Evolutionary conservation across 1,284 basidiomycete genomes (phyloP).

Genomic region (Cutaneotrichosporon arboriforme): DNA sequence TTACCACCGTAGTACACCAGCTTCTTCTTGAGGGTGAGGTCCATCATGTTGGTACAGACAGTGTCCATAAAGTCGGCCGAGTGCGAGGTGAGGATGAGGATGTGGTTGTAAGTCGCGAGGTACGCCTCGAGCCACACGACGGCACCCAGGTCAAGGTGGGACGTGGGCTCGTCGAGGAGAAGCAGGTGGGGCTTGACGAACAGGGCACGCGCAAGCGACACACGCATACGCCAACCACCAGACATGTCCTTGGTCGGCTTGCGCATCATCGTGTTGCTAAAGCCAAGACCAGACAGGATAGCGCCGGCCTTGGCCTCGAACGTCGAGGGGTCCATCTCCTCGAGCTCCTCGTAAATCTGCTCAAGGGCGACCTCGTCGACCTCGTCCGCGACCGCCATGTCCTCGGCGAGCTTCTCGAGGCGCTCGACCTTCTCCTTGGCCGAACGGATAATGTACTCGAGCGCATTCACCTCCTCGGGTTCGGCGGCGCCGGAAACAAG

Average conservation of each 20-base stretch:
- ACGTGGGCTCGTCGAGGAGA: slow-evolving; percentile 70
- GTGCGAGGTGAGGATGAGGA: slow-evolving; percentile 75
- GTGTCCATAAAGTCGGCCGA: slow-evolving; percentile 98
- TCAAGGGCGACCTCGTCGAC: slow-evolving; percentile 86
- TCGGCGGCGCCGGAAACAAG: slow-evolving; percentile 93
- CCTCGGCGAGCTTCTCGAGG: slow-evolving; percentile 91
- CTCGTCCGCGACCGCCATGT: slow-evolving; percentile 80
- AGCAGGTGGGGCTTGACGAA: slow-evolving; percentile 96
- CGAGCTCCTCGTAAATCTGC: slow-evolving; percentile 88
- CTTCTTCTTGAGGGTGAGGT: slow-evolving; percentile 62
- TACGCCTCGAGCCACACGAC: slow-evolving; percentile 99
- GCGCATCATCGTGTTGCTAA: slow-evolving; percentile 85
- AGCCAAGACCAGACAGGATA: slow-evolving; percentile 95
- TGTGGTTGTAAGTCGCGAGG: slow-evolving; percentile 95
- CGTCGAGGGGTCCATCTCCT: slow-evolving; percentile 90
- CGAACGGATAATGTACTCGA: slow-evolving; percentile 92
- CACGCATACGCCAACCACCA: slow-evolving; percentile 99
- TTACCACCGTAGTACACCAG: slow-evolving; percentile 92
- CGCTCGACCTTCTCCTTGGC: slow-evolving; percentile 93
- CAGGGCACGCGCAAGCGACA: slow-evolving; percentile 88
- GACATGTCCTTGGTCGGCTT: slow-evolving; percentile 97
- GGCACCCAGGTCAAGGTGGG: slow-evolving; percentile 80
- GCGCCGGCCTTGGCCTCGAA: slow-evolving; percentile 95
- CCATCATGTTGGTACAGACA: slow-evolving; percentile 97
- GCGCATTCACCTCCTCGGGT: slow-evolving; percentile 89